A percentile compares a stretch with the other conserved stretches of the same genome.
These are phyloP conservation scores for Quercus bicolor DNA, from an alignment of 306 rosid species.

Conservation along the genomic window DNA sequence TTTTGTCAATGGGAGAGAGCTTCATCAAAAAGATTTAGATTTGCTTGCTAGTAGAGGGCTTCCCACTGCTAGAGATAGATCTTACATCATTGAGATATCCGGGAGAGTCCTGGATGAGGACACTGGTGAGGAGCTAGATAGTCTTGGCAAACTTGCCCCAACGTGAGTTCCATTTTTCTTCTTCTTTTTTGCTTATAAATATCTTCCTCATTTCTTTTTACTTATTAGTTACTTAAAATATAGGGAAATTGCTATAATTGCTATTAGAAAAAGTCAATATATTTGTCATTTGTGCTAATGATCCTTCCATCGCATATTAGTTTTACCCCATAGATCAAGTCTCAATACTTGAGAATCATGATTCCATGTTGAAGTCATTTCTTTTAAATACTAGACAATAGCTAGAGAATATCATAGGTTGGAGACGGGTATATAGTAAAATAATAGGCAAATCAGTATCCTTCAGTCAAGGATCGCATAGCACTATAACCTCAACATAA, in stretches of 20 bases:
- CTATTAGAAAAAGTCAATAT: background rate
- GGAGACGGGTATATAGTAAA: background rate
- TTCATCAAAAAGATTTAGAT: slow-evolving; percentile 76
- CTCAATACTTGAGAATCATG: background rate
- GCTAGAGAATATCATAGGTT: slow-evolving; percentile 1
- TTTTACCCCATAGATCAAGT: background rate
- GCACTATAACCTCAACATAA: background rate
- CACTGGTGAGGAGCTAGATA: slow-evolving; percentile 81
- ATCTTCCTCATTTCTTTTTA: slow-evolving; percentile 5
- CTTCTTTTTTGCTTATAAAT: background rate
- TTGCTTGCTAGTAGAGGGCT: slow-evolving; percentile 85
- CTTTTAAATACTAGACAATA: background rate
- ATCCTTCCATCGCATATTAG: background rate
- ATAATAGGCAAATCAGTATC: background rate
- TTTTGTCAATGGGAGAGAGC: slow-evolving; percentile 88
- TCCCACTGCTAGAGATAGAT: slow-evolving; percentile 56
- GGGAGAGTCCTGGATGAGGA: slow-evolving; percentile 84
- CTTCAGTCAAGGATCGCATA: background rate
- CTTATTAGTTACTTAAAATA: slow-evolving; percentile 10
- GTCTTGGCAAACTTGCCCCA: slow-evolving; percentile 97
- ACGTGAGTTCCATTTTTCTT: slow-evolving; percentile 56
- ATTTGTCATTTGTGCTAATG: background rate
- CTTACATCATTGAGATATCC: slow-evolving; percentile 74
- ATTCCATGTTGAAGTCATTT: background rate
- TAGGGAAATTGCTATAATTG: background rate